Base-by-base conservation (phyloP, 2,329 filamentous ascomycete species). In the Cladophialophora carrionii region DNA sequence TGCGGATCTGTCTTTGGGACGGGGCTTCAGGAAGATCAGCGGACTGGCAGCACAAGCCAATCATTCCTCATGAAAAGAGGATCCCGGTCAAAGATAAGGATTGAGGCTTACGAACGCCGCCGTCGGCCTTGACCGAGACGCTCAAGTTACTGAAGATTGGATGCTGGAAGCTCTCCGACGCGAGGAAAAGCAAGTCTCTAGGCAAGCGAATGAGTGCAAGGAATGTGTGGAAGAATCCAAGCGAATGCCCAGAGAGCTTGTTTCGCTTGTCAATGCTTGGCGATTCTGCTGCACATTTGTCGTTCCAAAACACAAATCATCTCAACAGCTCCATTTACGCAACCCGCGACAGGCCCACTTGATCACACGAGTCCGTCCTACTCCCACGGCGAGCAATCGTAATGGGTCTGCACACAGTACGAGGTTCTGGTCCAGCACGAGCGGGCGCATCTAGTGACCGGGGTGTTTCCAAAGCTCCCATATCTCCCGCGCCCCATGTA, bases 201-300 rank as follows among this genome's bases (percentile, higher is more conserved):
- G 48, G 2, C 48, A 17, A 34, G 2, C 29, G 10, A 20, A n/a
- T 12, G 24, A 24, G 43, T 24, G 17, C 43, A 4, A 8, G 22
- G 43, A 20, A 48, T 3, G 26, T 29, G 26, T 6, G 26, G 26
- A 20, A 37, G 34, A 3, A 6, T 29, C 6, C 55, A 63, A 63
- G 62, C 62, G 60, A 56, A n/a, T 55, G 62, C 62, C 62, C 22
- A 64, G 62, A 60, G 34, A 52, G 48, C 48, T 52, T 52, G 48
- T 26, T 20, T 24, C 48, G 32, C 46, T 52, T 63, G 61, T 53
- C 20, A 6, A 49, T 26, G 52, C 59, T 62, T 61, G 48, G 17
- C 37, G 37, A 17, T 14, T 5, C 34, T 5, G 17, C 5, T 14
- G 37, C 37, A 41, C 14, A 6, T 41, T 17, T 41, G 5, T 41